A percentile compares a stretch with the other conserved stretches of the same genome.
These are phyloP conservation scores for Fusarium oligoseptatum DNA, from an alignment of 2,329 filamentous ascomycete species.

Conservation along the genomic window DNA sequence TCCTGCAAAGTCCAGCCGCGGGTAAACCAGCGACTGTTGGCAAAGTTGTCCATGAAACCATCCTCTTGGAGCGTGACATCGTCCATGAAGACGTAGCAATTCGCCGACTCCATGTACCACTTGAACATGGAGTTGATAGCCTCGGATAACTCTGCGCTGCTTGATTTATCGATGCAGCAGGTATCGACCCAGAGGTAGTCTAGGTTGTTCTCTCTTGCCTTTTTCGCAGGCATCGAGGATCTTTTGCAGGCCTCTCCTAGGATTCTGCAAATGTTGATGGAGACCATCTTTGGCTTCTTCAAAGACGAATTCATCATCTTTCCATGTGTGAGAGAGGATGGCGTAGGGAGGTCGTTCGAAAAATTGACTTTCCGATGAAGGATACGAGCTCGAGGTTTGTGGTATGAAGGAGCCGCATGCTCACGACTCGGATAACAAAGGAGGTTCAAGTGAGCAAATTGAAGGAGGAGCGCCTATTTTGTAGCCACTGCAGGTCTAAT, in stretches of 20 bases:
- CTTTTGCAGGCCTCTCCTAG: neutral
- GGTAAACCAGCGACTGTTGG: neutral
- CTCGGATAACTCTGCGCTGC: neutral
- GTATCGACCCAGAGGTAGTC: neutral
- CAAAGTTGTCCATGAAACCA: neutral
- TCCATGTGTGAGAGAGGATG: neutral
- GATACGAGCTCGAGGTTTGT: neutral
- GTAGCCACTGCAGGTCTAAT: neutral
- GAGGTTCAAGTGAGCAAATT: neutral
- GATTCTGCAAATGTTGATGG: neutral
- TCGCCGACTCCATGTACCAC: neutral
- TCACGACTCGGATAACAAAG: neutral
- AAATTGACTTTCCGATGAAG: neutral
- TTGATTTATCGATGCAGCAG: constrained; percentile 1
- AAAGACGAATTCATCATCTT: neutral
- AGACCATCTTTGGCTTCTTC: neutral
- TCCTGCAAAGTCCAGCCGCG: neutral
- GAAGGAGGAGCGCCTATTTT: neutral
- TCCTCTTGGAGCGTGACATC: neutral
- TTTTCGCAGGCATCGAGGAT: neutral
- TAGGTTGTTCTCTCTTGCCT: neutral
- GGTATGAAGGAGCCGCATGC: neutral
- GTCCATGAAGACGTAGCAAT: neutral
- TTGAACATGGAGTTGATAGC: neutral
- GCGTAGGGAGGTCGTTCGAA: neutral